A percentile compares a stretch with the other conserved stretches of the same genome.
Conservation (phyloP, 805 yeast genomes). For the Monosporozyma yasuniensis region DNA sequence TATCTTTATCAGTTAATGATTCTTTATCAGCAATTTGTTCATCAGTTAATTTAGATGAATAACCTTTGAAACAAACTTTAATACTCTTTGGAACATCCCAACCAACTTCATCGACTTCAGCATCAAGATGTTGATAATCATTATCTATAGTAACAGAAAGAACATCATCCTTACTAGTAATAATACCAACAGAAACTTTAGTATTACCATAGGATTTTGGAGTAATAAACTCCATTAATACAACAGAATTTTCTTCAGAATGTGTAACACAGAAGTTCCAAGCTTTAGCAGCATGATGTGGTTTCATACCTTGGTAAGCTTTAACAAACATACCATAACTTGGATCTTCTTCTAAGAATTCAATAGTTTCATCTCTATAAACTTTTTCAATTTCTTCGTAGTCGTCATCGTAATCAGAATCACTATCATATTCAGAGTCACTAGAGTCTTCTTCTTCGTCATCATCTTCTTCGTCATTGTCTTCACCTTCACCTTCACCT, state of each 20-base stretch:
- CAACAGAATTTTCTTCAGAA: constrained; percentile 61
- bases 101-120: constrained; percentile 66
- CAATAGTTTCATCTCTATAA: constrained; percentile 18
- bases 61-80: constrained; percentile 48
- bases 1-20: constrained; percentile 9
- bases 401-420: constrained; percentile 7
- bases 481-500: constrained; percentile 14
- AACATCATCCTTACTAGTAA: constrained; percentile 56
- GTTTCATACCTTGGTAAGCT: constrained; percentile 99
- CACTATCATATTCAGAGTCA: constrained; percentile 5
- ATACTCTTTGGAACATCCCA: constrained; percentile 82
- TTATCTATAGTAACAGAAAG: constrained; percentile 60
- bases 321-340: constrained; percentile 71
- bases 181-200: constrained; percentile 69
- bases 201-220: constrained; percentile 83
- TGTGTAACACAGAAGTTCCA: constrained; percentile 95
- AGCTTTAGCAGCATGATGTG: constrained; percentile 94
- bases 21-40: constrained; percentile 31
- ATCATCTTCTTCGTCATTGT: constrained; percentile 11
- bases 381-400: constrained; percentile 12
- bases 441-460: constrained; percentile 10
- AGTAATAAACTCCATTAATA: constrained; percentile 91
- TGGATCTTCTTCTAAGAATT: constrained; percentile 20
- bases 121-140: constrained; percentile 47
- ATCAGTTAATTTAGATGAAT: constrained; percentile 36